Percentiles rank a stretch among this genome's conserved stretches.
phyloP scores from a whole-genome alignment of 1,139 yeast genomes.

The Debaryomycetaceae sp. region DNA sequence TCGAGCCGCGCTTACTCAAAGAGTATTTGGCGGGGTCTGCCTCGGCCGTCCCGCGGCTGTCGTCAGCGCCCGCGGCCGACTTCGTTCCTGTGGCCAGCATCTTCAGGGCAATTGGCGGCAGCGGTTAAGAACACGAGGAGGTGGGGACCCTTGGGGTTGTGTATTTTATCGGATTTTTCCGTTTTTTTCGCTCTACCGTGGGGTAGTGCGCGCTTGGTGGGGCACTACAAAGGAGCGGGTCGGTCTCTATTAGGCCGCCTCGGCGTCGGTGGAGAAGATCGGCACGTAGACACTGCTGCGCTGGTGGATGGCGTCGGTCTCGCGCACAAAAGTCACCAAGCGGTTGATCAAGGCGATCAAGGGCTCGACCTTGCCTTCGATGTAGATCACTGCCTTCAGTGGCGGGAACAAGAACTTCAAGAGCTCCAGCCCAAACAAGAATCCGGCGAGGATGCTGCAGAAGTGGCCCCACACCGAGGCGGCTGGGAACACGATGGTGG shows the following conservation, averaged over 20 bases:
- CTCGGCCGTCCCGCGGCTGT: background rate
- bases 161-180: no score
- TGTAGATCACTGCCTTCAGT: conserved; percentile 56
- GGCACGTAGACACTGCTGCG: conserved; percentile 40
- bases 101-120: no score
- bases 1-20: conserved; percentile 6
- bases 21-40: conserved; percentile 2
- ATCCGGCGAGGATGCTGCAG: conserved; percentile 39
- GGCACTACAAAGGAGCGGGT: no score
- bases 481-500: conserved; percentile 44
- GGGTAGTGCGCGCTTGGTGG: no score
- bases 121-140: no score
- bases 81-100: background rate
- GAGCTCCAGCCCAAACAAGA: conserved; percentile 51
- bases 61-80: background rate
- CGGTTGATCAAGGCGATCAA: conserved; percentile 53
- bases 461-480: conserved; percentile 73
- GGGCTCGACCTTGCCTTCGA: conserved; percentile 52
- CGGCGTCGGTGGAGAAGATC: conserved; percentile 24
- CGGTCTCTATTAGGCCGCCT: no score
- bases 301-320: conserved; percentile 47
- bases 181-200: no score
- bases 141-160: no score
- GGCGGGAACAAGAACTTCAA: conserved; percentile 62
- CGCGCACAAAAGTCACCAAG: conserved; percentile 50